Base-by-base conservation (phyloP, 1,284 basidiomycete species). In the Mycena sp. region DNA sequence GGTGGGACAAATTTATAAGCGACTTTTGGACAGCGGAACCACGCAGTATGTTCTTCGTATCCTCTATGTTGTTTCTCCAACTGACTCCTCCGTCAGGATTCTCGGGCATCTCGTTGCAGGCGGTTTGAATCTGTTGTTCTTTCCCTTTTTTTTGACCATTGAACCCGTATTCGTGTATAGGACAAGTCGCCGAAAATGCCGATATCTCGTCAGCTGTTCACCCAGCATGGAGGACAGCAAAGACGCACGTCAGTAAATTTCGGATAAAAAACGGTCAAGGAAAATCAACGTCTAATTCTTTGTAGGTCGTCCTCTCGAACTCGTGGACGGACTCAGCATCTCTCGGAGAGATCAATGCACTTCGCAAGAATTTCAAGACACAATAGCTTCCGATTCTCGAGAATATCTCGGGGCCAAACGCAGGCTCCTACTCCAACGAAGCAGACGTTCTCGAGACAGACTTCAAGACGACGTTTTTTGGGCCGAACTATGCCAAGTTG, bases 391-490 rank as follows among this genome's bases (percentile, higher is more conserved):
- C 65, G 11, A 65, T 73, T n/a, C 63, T 73, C 21, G 67, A 62
- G 44, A 56, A 65, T 11, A 37, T 75, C 17, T 67, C 71, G 4
- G 72, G 73, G 21, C 48, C 63, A 21, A 25, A 60, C 21, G 58
- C 58, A 4, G 49, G 49, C 5, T 62, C 73, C 5, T 77, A 77
- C 60, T 73, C 74, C 5, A 76, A 75, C 51, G 74, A 76, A 58
- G 76, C 67, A 7, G 73, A 76, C 41, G 58, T 69, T 14, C 64
- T 67, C 4, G 76, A 78, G 61, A 64, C 65, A 6, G 56, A 74
- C 59, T 75, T 74, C 67, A 65, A 67, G 38, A 67, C 69, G 21
- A 74, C 74, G 9, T 77, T 75, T 60, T 78, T 70, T 65, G 76
- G 76, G 12, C 58, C 69, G 6, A 74, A 77, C 56, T 77, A 77